Conservation (phyloP, 2,329 filamentous ascomycete genomes). For the Cladosporium sp. region DNA sequence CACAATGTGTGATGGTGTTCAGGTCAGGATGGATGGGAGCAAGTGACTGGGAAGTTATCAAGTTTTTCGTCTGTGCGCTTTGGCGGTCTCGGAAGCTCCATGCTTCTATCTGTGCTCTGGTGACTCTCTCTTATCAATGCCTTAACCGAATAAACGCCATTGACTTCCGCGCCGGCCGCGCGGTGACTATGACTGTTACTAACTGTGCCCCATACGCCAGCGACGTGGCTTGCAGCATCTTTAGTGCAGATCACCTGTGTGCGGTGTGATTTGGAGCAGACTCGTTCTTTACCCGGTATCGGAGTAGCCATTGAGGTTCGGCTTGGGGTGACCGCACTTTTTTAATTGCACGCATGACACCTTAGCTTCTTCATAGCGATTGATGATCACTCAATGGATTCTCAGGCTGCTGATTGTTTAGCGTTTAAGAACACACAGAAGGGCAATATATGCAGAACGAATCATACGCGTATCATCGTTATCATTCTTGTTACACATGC, state of each 20-base stretch:
- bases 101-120: too few species aligned
- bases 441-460: too few species aligned
- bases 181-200: conserved; percentile 3
- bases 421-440: too few species aligned
- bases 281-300: neutral
- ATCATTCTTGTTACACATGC: neutral
- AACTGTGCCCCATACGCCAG: neutral
- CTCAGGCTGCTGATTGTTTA: neutral
- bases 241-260: conserved; percentile 8
- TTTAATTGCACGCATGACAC: neutral
- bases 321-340: neutral
- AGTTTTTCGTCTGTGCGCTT: neutral
- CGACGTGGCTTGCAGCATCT: neutral
- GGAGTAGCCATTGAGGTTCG: neutral
- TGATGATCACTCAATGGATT: neutral
- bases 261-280: neutral
- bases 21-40: neutral
- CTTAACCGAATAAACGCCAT: neutral
- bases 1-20: conserved; percentile 6
- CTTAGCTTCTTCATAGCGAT: neutral
- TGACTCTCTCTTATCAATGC: conserved; percentile 5
- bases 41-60: conserved; percentile 1
- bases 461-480: neutral
- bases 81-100: neutral
- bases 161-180: neutral